These are phyloP conservation scores for Tolypocladium guangdongense DNA, from an alignment of 2,329 filamentous ascomycete species.

Conservation along the genomic window DNA sequence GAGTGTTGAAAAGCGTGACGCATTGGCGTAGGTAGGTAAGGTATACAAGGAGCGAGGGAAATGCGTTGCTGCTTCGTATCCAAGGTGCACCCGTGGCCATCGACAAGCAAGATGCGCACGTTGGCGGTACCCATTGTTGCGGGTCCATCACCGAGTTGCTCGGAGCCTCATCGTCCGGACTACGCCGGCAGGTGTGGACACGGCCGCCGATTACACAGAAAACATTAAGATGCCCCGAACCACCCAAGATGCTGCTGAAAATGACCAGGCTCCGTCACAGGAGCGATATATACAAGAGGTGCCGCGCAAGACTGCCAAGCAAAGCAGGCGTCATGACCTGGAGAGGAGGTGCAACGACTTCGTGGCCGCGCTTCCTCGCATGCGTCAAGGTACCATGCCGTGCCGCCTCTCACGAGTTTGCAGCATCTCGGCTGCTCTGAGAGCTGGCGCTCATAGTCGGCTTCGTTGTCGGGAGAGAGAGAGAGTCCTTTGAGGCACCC, in stretches of 20 bases:
- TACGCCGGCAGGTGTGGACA: background rate
- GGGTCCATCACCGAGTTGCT: background rate
- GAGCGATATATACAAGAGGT: background rate
- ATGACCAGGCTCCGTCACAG: background rate
- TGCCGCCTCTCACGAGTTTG: conserved; percentile 37
- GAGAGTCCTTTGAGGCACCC: conserved; percentile 50
- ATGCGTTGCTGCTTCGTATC: no score
- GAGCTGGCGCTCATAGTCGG: conserved; percentile 78
- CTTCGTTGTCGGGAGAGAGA: conserved; percentile 46
- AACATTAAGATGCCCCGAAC: background rate
- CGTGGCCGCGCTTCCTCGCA: background rate
- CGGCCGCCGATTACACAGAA: background rate
- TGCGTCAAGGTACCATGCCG: background rate
- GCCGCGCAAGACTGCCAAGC: background rate
- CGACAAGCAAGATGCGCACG: background rate
- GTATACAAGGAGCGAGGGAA: no score
- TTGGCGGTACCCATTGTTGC: background rate
- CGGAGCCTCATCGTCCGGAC: background rate
- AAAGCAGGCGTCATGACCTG: background rate
- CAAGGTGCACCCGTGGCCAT: no score
- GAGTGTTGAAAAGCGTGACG: background rate
- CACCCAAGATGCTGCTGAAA: background rate
- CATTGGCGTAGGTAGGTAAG: background rate
- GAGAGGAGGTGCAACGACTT: background rate
- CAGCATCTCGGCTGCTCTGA: conserved; percentile 77